Evolutionary conservation across 2,329 filamentous ascomycete genomes (phyloP).

Genomic region (Fusarium zealandicum): DNA sequence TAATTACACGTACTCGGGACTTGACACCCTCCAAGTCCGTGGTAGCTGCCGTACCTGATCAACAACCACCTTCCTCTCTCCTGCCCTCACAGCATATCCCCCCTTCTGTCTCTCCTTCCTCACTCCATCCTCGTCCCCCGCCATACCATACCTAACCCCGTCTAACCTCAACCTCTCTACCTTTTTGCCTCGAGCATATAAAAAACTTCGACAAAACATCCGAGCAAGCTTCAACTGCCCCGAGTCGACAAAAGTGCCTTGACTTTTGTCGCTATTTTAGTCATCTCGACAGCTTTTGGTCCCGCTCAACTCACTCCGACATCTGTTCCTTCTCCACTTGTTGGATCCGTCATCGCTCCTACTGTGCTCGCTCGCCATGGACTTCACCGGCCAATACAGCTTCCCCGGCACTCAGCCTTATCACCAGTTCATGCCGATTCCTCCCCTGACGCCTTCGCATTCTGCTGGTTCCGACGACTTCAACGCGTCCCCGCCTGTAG

Average conservation of each 20-base stretch:
- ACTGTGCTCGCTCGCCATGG: constrained; percentile 50
- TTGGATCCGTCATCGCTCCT: constrained; percentile 6
- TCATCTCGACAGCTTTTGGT: background rate
- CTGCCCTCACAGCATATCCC: background rate
- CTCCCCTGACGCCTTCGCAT: constrained; percentile 63
- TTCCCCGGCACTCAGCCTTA: constrained; percentile 59
- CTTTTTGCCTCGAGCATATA: too few relatives aligned
- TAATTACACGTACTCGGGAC: background rate
- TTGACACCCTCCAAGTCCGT: constrained; percentile 1
- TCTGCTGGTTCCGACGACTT: constrained; percentile 63
- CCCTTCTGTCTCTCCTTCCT: constrained; percentile 13
- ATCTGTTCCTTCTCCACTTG: constrained; percentile 22
- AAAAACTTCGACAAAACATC: constrained; percentile 14
- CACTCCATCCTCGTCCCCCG: constrained; percentile 9
- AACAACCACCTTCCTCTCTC: constrained; percentile 4
- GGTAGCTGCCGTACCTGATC: constrained; percentile 11
- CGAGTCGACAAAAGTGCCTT: constrained; percentile 10
- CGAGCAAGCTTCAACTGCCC: background rate
- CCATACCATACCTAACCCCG: constrained; percentile 12
- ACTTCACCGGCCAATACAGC: constrained; percentile 57
- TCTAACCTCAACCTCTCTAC: constrained; percentile 11
- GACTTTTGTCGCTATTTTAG: constrained; percentile 1
- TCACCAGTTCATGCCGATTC: constrained; percentile 61
- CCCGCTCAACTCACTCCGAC: constrained; percentile 5
- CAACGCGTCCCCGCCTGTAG: constrained; percentile 62